Evolutionary conservation across 495 filamentous ascomycete species (phyloP), one percentile per base, ranked within the genome.

Genomic region (Talaromyces proteolyticus): DNA sequence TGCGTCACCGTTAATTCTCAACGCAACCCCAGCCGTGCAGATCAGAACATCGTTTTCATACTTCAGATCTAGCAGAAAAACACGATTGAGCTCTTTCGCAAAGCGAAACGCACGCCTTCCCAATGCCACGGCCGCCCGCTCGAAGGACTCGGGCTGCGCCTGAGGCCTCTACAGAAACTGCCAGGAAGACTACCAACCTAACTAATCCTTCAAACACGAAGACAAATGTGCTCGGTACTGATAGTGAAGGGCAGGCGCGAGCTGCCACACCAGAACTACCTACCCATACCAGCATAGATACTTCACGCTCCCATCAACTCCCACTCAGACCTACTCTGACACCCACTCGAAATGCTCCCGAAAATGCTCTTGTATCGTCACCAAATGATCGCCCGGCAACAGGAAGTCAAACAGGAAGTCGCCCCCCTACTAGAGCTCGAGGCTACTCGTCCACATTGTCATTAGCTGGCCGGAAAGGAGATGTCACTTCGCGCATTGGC

Each of bases 371-470:
- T 25, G 68, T 63, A 20, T 72, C 69, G 6, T 73, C 72, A 3
- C 70, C 69, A 4, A 65, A 60, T 5, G 66, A 69, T 43, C 60
- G 54, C 18, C 53, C 58, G 22, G 68, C 58, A 17, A 70, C 68
- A 21, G 62, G 64, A 1, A 73, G 69, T 50, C n/a, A n/a, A n/a
- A n/a, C n/a, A n/a, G n/a, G n/a, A n/a, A 37, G 34, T 16, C 62
- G 71, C 36, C 71, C 68, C 34, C 65, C 68, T 18, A 72, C 69
- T 1, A 56, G 72, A 54, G 68, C 72, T 26, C 68, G 72, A n/a
- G 72, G 72, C 20, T 75, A 75, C 44, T 75, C 72, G 1, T 70
- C 72, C 29, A 72, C 72, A 6, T 49, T 72, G 22, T 73, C 69
- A 6, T 54, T 75, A 17, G 67, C 58, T 20, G 69, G 66, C 19